Conservation (phyloP, 2,329 filamentous ascomycete genomes). For the Geosmithia flava region DNA sequence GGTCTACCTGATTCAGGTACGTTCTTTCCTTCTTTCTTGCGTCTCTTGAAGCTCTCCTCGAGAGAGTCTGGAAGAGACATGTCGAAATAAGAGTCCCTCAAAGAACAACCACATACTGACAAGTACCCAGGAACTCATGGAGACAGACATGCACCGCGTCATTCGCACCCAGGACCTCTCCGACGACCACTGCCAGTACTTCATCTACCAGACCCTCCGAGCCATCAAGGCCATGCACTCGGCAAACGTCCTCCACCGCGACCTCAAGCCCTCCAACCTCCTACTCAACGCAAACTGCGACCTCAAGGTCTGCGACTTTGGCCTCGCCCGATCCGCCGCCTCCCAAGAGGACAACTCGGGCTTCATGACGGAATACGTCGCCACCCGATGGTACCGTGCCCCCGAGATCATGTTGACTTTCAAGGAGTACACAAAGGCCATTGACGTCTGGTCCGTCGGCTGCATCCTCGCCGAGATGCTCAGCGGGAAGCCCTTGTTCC, state of each 20-base stretch:
- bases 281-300: constrained; percentile 98
- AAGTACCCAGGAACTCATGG: constrained; percentile 77
- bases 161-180: constrained; percentile 98
- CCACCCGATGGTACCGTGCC: constrained; percentile 96
- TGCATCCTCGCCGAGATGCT: constrained; percentile 98
- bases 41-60: too few relatives aligned
- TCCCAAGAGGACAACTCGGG: constrained; percentile 99
- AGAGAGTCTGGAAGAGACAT: too few relatives aligned
- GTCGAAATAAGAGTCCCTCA: too few relatives aligned
- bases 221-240: constrained; percentile 99
- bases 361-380: constrained; percentile 99
- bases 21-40: constrained; percentile 6
- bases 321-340: constrained; percentile 63
- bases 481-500: constrained; percentile 94
- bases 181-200: constrained; percentile 99
- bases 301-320: constrained; percentile 97
- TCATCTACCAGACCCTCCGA: constrained; percentile 98
- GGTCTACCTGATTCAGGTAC: constrained; percentile 94
- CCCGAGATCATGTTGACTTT: constrained; percentile 99
- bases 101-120: constrained; percentile 1
- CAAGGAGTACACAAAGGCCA: constrained; percentile 99
- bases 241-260: constrained; percentile 92
- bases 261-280: constrained; percentile 94
- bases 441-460: constrained; percentile 97
- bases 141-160: constrained; percentile 98